phyloP scores from a whole-genome alignment of 495 filamentous ascomycete species.

The Platismatia glauca region DNA sequence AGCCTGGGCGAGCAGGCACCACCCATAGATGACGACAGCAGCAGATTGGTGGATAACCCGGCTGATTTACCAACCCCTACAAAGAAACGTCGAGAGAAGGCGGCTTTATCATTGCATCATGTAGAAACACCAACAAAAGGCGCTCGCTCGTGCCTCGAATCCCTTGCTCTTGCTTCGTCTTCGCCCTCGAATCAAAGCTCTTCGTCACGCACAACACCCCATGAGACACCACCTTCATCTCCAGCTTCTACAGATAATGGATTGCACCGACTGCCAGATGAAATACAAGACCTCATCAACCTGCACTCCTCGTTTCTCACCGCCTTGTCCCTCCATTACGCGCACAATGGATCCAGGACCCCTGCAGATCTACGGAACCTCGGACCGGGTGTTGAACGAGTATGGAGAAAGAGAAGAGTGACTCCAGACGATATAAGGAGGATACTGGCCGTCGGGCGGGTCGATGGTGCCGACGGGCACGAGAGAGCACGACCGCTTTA shows the following conservation, averaged over 20 bases:
- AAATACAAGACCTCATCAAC: constrained; percentile 24
- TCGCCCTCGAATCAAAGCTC: neutral
- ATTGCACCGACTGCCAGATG: constrained; percentile 12
- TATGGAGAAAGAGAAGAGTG: constrained; percentile 54
- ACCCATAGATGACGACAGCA: neutral
- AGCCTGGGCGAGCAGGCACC: neutral
- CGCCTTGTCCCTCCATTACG: constrained; percentile 49
- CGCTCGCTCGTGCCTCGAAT: constrained; percentile 21
- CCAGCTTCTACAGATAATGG: neutral
- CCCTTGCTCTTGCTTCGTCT: constrained; percentile 19
- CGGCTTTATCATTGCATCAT: neutral
- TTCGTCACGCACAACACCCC: neutral
- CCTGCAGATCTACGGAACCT: constrained; percentile 51
- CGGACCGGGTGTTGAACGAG: constrained; percentile 43
- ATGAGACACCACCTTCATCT: constrained; percentile 18
- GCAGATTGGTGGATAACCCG: neutral
- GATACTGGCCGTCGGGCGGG: constrained; percentile 44
- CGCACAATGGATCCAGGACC: constrained; percentile 53
- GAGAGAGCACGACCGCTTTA: constrained; percentile 27
- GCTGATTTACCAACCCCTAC: neutral
- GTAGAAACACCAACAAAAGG: constrained; percentile 24
- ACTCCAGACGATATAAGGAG: constrained; percentile 49
- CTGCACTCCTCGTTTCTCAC: constrained; percentile 31
- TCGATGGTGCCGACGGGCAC: constrained; percentile 17
- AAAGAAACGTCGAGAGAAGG: constrained; percentile 14